A percentile compares a stretch with the other conserved stretches of the same genome.
phyloP scores from a whole-genome alignment of 2,329 filamentous ascomycete species.

The Colletotrichum eremochloae region DNA sequence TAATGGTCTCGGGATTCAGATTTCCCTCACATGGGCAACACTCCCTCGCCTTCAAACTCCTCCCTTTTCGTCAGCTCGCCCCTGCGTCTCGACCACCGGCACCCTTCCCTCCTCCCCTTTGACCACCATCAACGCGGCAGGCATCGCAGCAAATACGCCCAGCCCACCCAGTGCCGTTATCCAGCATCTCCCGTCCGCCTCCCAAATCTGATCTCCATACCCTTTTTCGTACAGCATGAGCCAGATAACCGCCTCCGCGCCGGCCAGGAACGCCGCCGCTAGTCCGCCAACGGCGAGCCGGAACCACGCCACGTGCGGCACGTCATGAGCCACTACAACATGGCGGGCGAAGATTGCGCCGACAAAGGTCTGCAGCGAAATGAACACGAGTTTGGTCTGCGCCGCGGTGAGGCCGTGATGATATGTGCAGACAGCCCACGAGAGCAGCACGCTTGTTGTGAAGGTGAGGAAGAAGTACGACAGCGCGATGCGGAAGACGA shows the following conservation, averaged over 20 bases:
- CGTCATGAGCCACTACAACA: constrained; percentile 27
- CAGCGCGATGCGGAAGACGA: constrained; percentile 50
- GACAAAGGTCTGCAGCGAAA: constrained; percentile 16
- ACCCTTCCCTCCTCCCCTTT: background rate
- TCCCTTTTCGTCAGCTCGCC: constrained; percentile 5
- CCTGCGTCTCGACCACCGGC: background rate
- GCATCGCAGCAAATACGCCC: constrained; percentile 27
- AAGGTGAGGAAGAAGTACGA: constrained; percentile 50
- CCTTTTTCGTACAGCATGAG: background rate
- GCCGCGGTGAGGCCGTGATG: background rate
- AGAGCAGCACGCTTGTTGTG: constrained; percentile 43
- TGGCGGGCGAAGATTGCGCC: constrained; percentile 25
- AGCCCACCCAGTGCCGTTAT: background rate
- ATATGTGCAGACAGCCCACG: constrained; percentile 23
- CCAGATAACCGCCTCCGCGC: constrained; percentile 8
- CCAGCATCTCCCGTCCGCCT: constrained; percentile 11
- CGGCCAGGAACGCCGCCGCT: constrained; percentile 18
- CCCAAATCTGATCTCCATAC: constrained; percentile 12
- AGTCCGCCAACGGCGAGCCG: constrained; percentile 34
- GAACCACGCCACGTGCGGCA: constrained; percentile 37
- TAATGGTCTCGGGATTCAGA: background rate
- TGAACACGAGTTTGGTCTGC: background rate
- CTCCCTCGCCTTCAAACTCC: background rate
- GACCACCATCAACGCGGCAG: constrained; percentile 24
- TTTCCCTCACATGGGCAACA: background rate